phyloP scores from a whole-genome alignment of 208 protist species.

The Herpetomonas tarakana region DNA sequence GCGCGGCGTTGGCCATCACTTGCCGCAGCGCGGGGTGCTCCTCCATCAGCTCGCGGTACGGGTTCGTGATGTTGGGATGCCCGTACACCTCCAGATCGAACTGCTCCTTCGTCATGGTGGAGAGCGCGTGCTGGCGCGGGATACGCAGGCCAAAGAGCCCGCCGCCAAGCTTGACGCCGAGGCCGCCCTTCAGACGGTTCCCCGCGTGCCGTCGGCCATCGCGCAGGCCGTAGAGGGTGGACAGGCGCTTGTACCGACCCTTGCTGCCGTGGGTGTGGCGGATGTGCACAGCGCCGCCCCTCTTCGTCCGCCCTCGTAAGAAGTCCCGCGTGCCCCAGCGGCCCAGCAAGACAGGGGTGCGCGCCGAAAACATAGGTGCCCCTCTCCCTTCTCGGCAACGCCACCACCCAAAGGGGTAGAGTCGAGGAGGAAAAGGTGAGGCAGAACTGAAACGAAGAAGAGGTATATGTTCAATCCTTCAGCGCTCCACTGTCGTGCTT shows the following conservation, averaged over 20 bases:
- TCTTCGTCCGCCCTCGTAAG: constrained; percentile 68
- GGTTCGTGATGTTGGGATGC: constrained; percentile 90
- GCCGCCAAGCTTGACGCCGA: constrained; percentile 83
- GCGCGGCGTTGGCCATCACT: constrained; percentile 73
- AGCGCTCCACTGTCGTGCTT: too few species aligned
- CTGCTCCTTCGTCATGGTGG: constrained; percentile 60
- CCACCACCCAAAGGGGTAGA: too few species aligned
- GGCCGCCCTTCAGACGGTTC: constrained; percentile 78
- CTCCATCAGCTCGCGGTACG: constrained; percentile 68
- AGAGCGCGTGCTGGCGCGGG: constrained; percentile 72
- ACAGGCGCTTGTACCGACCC: constrained; percentile 78
- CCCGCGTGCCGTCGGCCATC: constrained; percentile 70
- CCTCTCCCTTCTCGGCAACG: too few species aligned
- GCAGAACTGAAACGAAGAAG: too few species aligned
- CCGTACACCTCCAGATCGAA: constrained; percentile 78
- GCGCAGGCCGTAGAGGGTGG: constrained; percentile 50
- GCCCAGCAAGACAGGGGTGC: constrained; percentile 23
- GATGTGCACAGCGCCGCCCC: constrained; percentile 72
- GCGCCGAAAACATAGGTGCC: neutral
- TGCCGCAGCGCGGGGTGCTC: constrained; percentile 63
- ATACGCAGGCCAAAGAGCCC: constrained; percentile 87
- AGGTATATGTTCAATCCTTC: too few species aligned
- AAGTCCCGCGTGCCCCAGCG: constrained; percentile 82
- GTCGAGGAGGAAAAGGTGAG: too few species aligned
- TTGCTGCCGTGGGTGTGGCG: constrained; percentile 82